Conservation (phyloP, 441 rosid species). For the Hura crepitans region DNA sequence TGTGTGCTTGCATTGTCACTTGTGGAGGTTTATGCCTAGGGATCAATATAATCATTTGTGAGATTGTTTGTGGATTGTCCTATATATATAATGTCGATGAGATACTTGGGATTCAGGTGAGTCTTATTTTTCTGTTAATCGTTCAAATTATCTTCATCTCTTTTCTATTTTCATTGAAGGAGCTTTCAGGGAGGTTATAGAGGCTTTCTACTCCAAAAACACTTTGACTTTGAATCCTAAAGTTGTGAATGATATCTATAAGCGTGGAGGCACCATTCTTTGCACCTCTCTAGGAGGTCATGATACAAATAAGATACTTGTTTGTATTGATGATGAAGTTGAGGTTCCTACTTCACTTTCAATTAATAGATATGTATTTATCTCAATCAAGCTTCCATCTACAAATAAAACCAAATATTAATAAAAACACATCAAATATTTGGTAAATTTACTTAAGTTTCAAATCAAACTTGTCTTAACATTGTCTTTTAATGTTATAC, state of each 20-base stretch:
- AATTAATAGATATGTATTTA: too few relatives aligned
- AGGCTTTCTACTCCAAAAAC: constrained; percentile 49
- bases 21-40: constrained; percentile 95
- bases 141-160: background rate
- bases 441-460: too few relatives aligned
- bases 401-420: too few relatives aligned
- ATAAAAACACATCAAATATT: too few relatives aligned
- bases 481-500: too few relatives aligned
- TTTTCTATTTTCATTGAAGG: constrained; percentile 4
- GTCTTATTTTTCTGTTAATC: background rate
- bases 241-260: constrained; percentile 51
- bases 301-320: constrained; percentile 48
- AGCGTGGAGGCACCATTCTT: constrained; percentile 54
- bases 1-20: constrained; percentile 84
- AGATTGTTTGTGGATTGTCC: constrained; percentile 76
- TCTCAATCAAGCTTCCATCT: too few relatives aligned
- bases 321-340: constrained; percentile 54
- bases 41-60: constrained; percentile 83
- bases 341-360: too few relatives aligned
- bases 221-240: constrained; percentile 43
- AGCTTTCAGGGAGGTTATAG: constrained; percentile 48
- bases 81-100: constrained; percentile 71
- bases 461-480: too few relatives aligned
- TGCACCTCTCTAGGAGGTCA: constrained; percentile 53
- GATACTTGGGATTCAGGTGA: constrained; percentile 71